Percentiles rank a stretch among this genome's conserved stretches.
These are phyloP conservation scores for Setaria viridis DNA, from an alignment of 202 grass and related monocot genomes.

Conservation along the genomic window DNA sequence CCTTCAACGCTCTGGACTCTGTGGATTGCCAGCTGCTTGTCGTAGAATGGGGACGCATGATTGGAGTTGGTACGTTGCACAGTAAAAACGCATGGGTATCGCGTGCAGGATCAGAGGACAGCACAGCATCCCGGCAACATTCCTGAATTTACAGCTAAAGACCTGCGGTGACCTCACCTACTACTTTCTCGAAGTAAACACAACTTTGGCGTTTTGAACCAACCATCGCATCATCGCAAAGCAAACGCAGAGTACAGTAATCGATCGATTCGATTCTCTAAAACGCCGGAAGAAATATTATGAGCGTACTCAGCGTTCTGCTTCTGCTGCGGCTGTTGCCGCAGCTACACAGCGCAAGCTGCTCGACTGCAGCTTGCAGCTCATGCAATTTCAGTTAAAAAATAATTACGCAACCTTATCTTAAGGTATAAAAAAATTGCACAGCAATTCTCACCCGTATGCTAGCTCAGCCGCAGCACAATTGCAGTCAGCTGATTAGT, in stretches of 20 bases:
- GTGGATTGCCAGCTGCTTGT: not conserved
- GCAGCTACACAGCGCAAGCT: no score
- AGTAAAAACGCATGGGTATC: slow-evolving; percentile 16
- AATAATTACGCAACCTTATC: no score
- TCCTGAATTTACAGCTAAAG: slow-evolving; percentile 33
- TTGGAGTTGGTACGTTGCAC: slow-evolving; percentile 6
- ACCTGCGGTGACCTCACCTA: slow-evolving; percentile 1
- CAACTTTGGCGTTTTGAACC: slow-evolving; percentile 17
- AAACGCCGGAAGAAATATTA: not conserved
- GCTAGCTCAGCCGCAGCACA: no score
- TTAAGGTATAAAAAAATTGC: no score
- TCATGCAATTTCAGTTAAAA: no score
- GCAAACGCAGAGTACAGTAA: not conserved
- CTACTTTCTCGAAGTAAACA: slow-evolving; percentile 19
- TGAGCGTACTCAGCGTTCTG: no score
- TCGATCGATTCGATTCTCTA: slow-evolving; percentile 9
- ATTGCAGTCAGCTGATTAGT: not conserved
- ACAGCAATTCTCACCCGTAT: no score
- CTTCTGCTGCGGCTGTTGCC: no score
- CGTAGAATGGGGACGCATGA: not conserved
- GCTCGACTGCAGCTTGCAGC: no score
- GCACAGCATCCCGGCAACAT: slow-evolving; percentile 29
- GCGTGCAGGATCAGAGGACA: slow-evolving; percentile 25
- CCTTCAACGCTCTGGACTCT: not conserved
- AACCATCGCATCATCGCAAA: not conserved